Conservation (phyloP, 2,329 filamentous ascomycete species). For the Eurotiales sp. region DNA sequence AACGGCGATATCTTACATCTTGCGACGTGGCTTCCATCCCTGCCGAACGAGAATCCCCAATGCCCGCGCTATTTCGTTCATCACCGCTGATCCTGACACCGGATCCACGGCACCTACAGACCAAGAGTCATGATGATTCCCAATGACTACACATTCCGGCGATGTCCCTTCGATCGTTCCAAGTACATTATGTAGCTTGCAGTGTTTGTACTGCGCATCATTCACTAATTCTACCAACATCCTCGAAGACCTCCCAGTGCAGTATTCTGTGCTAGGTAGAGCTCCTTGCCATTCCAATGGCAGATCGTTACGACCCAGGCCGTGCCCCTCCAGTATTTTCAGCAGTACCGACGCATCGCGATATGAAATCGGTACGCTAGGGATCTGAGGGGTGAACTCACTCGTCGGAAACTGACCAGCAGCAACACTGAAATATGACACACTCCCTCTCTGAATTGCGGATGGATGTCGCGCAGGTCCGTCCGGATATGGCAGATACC, state of each 20-base stretch:
- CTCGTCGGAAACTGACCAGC: too few relatives aligned
- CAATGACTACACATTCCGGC: too few relatives aligned
- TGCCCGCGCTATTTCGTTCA: too few relatives aligned
- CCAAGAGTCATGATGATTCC: too few relatives aligned
- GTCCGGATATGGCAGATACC: not conserved
- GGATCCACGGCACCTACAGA: too few relatives aligned
- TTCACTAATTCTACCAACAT: not conserved
- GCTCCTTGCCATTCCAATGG: constrained; percentile 12
- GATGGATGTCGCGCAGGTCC: not conserved
- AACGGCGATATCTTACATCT: not conserved
- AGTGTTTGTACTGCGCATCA: too few relatives aligned
- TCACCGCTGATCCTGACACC: too few relatives aligned
- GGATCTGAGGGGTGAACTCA: not conserved
- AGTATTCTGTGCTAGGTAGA: too few relatives aligned
- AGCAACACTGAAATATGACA: not conserved
- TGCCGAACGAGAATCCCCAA: not conserved
- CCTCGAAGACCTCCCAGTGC: not conserved
- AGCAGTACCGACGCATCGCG: constrained; percentile 21
- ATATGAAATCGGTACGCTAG: not conserved
- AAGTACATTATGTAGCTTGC: too few relatives aligned
- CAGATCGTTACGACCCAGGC: constrained; percentile 23
- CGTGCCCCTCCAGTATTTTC: constrained; percentile 28
- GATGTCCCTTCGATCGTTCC: too few relatives aligned
- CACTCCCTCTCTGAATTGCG: not conserved
- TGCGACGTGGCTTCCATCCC: not conserved